phyloP scores from a whole-genome alignment of 768 basidiomycete species.

The Cyathus striatus region DNA sequence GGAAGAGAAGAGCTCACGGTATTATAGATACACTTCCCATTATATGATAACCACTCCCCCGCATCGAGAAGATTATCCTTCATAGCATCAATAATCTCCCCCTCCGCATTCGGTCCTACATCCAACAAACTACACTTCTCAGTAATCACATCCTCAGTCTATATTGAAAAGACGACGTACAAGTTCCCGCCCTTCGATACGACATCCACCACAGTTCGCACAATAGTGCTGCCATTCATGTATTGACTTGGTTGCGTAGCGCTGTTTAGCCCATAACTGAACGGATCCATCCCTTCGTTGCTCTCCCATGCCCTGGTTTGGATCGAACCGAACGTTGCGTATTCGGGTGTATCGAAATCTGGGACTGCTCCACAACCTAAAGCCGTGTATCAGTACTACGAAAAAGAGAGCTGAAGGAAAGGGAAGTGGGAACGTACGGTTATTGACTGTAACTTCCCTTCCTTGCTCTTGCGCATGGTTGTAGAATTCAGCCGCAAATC shows the following conservation, averaged over 20 bases:
- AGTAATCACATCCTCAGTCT: background rate
- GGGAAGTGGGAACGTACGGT: constrained; percentile 14
- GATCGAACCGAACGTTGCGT: constrained; percentile 39
- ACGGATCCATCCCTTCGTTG: constrained; percentile 54
- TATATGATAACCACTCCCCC: constrained; percentile 45
- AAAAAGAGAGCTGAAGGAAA: background rate
- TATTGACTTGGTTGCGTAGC: constrained; percentile 37
- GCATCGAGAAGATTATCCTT: constrained; percentile 41
- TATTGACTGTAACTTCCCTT: constrained; percentile 40
- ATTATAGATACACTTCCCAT: constrained; percentile 47
- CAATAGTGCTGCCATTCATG: constrained; percentile 42
- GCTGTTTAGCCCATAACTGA: constrained; percentile 42
- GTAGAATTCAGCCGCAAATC: constrained; percentile 41
- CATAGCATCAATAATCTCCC: constrained; percentile 46
- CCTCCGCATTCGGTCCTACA: constrained; percentile 51
- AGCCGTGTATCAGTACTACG: background rate
- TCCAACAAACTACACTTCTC: constrained; percentile 37
- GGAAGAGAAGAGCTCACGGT: constrained; percentile 32
- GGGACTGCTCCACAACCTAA: constrained; percentile 44
- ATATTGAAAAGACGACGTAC: constrained; percentile 26
- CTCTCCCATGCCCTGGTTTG: constrained; percentile 52
- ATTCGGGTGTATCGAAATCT: constrained; percentile 56
- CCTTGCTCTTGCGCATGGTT: constrained; percentile 32
- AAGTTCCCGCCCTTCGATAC: constrained; percentile 63
- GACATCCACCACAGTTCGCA: constrained; percentile 50